A percentile compares a stretch with the other conserved stretches of the same genome.
Evolutionary conservation across 768 basidiomycete genomes (phyloP).

Genomic region (Hemileccinum impolitum): DNA sequence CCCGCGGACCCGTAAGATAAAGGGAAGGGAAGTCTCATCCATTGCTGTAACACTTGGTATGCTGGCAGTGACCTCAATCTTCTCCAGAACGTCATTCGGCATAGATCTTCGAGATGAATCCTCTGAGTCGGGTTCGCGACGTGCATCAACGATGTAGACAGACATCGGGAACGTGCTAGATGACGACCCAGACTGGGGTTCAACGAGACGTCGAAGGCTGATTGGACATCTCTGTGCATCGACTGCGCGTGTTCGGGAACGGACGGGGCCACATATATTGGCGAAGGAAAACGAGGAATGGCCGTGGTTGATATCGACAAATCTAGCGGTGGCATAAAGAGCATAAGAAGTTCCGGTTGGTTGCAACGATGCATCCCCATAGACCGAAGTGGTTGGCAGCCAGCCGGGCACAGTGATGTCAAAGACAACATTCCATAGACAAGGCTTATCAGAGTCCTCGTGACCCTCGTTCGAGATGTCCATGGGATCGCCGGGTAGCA

Average conservation of each 20-base stretch:
- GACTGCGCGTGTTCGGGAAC: slow-evolving; percentile 40
- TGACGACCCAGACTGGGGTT: slow-evolving; percentile 36
- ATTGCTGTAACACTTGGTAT: slow-evolving; percentile 54
- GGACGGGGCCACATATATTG: slow-evolving; percentile 55
- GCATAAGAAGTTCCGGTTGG: slow-evolving; percentile 61
- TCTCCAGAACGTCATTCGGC: slow-evolving; percentile 52
- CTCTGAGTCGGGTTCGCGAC: slow-evolving; percentile 18
- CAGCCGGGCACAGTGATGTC: slow-evolving; percentile 86
- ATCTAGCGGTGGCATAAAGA: slow-evolving; percentile 65
- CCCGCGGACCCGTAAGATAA: slow-evolving; percentile 60
- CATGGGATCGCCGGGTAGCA: slow-evolving; percentile 45
- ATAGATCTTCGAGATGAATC: slow-evolving; percentile 31
- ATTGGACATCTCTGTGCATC: slow-evolving; percentile 42
- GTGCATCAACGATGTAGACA: slow-evolving; percentile 45
- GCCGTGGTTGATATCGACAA: slow-evolving; percentile 44
- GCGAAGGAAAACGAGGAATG: slow-evolving; percentile 45
- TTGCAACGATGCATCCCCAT: slow-evolving; percentile 41
- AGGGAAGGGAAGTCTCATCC: slow-evolving; percentile 45
- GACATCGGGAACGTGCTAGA: slow-evolving; percentile 29
- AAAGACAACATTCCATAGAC: slow-evolving; percentile 74
- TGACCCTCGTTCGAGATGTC: slow-evolving; percentile 64
- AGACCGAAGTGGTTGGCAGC: slow-evolving; percentile 63
- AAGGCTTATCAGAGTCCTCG: slow-evolving; percentile 53
- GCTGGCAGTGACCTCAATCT: slow-evolving; percentile 61
- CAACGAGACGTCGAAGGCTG: slow-evolving; percentile 51